Evolutionary conservation across 2,329 filamentous ascomycete genomes (phyloP), one percentile per base, ranked within the genome.

Genomic region (Chaetoscypha palmicola): DNA sequence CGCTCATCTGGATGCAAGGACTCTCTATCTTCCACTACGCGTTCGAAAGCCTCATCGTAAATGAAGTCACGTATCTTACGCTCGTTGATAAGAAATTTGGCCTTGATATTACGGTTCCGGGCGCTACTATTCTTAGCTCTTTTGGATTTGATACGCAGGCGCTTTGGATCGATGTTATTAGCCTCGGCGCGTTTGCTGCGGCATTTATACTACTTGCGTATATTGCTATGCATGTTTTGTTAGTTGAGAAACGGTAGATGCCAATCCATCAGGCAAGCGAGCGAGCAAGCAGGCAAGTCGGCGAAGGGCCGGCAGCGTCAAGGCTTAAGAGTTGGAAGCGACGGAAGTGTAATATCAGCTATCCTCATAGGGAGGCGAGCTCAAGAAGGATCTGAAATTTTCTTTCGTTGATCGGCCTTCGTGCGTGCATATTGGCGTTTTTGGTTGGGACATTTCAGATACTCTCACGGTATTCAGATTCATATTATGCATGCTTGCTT

Each of bases 11-110:
- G 92, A 68, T 98, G 40, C 92, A 98, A 70, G 79, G 77, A 67
- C 69, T 98, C 7, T 96, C 90, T 1, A 98, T 98, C 51, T 98
- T 98, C 75, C 92, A 98, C 63, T 98, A 94, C 61, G 91, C 84
- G 4, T 97, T 97, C 57, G 92, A 98, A 70, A 86, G 87, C 2
- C 76, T 98, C 11, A 94, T 97, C 51, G 92, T 98, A 56, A 98
- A 97, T 61, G 92, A 98, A 68, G 94, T 96, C 36, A 81, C 88
- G 20, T 87, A 88, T 58, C 72, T 98, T 33, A 91, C 86, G 0
- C 76, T 98, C 20, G 79, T 94, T 32, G 92, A 98, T 63, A 83
- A 92, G 65, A 94, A 97, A 66, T 96, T 95, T 53, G 92, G 92
- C 4, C 77, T 98, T 4, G 89, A 97, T 59, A 98, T 98, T 51